phyloP scores from a whole-genome alignment of 2,329 filamentous ascomycete genomes.

The Stagonosporopsis vannaccii region DNA sequence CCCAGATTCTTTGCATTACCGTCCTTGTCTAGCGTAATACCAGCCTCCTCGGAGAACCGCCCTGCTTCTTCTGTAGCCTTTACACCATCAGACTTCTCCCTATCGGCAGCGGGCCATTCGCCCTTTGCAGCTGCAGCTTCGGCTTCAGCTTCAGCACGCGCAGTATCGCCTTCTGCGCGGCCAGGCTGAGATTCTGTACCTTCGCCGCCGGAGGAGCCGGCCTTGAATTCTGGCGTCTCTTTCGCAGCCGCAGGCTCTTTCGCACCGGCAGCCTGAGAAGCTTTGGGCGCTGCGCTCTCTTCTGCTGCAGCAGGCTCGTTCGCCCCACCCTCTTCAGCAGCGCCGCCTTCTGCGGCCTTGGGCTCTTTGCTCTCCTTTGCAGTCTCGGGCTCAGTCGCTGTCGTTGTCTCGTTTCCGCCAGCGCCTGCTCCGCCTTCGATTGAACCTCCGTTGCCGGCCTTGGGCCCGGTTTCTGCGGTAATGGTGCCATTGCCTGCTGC shows the following conservation, averaged over 20 bases:
- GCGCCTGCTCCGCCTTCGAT: background rate
- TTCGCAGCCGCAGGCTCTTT: slow-evolving; percentile 11
- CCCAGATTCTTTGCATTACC: slow-evolving; percentile 41
- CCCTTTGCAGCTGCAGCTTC: slow-evolving; percentile 21
- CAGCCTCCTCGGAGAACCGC: slow-evolving; percentile 38
- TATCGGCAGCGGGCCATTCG: slow-evolving; percentile 28
- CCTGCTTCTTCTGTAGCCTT: slow-evolving; percentile 43
- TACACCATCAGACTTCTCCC: slow-evolving; percentile 31
- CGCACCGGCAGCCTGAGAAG: background rate
- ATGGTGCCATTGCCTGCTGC: slow-evolving; percentile 16
- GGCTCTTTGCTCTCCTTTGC: background rate
- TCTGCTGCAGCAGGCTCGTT: background rate
- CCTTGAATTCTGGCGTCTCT: background rate
- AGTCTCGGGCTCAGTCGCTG: background rate
- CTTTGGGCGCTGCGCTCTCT: background rate
- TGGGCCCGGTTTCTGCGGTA: slow-evolving; percentile 6
- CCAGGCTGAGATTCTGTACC: slow-evolving; percentile 30
- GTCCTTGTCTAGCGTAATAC: slow-evolving; percentile 33
- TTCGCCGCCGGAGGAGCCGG: slow-evolving; percentile 13
- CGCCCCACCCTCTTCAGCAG: background rate
- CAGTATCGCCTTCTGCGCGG: slow-evolving; percentile 33
- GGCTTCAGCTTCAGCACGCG: slow-evolving; percentile 14
- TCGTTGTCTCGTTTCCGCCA: slow-evolving; percentile 7
- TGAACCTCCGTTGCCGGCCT: slow-evolving; percentile 3
- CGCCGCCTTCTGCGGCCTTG: background rate